Evolutionary conservation across 2,329 filamentous ascomycete genomes (phyloP).

Genomic region (Fusarium protoensiforme): DNA sequence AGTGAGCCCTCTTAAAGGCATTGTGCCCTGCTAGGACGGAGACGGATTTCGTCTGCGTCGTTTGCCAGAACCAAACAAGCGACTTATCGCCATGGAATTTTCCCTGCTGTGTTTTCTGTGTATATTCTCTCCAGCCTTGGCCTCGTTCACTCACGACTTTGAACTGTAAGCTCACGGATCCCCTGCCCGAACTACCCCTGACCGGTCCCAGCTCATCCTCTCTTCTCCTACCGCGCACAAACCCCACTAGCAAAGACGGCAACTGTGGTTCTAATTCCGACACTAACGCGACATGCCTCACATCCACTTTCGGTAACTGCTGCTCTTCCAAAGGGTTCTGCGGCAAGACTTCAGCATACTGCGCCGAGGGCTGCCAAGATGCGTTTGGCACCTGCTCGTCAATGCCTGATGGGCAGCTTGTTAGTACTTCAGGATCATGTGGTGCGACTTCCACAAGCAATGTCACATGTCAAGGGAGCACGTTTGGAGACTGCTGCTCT

Average conservation of each 20-base stretch:
- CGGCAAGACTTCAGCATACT: slow-evolving; percentile 16
- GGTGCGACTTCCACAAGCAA: not conserved
- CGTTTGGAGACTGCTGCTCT: not conserved
- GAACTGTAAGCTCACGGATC: not conserved
- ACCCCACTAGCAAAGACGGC: slow-evolving; percentile 16
- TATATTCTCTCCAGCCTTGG: not conserved
- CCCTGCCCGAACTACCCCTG: not conserved
- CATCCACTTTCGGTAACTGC: slow-evolving; percentile 14
- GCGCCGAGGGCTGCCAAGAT: slow-evolving; percentile 8
- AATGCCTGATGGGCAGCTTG: not conserved
- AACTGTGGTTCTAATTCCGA: slow-evolving; percentile 20
- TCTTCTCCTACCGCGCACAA: slow-evolving; percentile 4
- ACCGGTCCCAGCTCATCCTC: not conserved
- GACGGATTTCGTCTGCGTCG: not conserved
- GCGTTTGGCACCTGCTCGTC: slow-evolving; percentile 5
- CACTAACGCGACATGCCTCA: slow-evolving; percentile 19
- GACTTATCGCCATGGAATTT: not conserved
- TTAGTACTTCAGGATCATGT: not conserved
- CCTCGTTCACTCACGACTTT: not conserved
- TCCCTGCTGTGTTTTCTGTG: not conserved
- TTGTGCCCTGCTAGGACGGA: slow-evolving; percentile 4
- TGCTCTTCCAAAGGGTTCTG: slow-evolving; percentile 13
- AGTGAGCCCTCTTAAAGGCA: slow-evolving; percentile 11
- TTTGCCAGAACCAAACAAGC: not conserved
- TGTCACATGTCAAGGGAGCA: not conserved